Conservation (phyloP, 2,329 filamentous ascomycete species). For the Colletotrichum higginsianum region DNA sequence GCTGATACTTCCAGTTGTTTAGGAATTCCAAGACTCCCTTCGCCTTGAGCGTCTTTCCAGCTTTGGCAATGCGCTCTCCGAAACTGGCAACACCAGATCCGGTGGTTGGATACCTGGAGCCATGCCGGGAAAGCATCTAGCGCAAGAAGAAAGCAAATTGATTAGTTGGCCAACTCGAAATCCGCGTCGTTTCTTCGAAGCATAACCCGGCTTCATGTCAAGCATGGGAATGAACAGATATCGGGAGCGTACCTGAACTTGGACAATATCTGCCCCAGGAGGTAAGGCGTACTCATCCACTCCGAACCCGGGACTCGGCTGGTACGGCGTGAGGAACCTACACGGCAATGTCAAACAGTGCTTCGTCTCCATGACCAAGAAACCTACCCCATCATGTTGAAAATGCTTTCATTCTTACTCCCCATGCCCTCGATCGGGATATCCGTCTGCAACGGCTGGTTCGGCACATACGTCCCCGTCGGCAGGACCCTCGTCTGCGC, state of each 20-base stretch:
- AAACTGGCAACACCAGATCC: slow-evolving; percentile 69
- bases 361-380: too few relatives aligned
- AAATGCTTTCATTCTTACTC: slow-evolving; percentile 74
- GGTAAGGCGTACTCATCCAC: slow-evolving; percentile 80
- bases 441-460: slow-evolving; percentile 79
- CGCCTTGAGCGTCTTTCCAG: slow-evolving; percentile 67
- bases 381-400: slow-evolving; percentile 74
- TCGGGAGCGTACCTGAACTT: slow-evolving; percentile 65
- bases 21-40: slow-evolving; percentile 75
- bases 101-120: slow-evolving; percentile 79
- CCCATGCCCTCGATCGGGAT: slow-evolving; percentile 75
- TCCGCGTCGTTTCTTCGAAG: too few relatives aligned
- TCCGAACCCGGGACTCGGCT: slow-evolving; percentile 80
- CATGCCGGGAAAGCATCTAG: slow-evolving; percentile 81
- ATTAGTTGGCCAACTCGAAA: background rate
- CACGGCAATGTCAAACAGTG: background rate
- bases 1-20: slow-evolving; percentile 77
- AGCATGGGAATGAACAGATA: background rate
- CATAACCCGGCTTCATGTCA: too few relatives aligned
- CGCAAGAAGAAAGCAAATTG: background rate
- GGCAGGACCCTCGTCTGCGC: slow-evolving; percentile 80
- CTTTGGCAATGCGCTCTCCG: slow-evolving; percentile 70
- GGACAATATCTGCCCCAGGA: slow-evolving; percentile 75
- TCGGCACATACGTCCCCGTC: slow-evolving; percentile 75
- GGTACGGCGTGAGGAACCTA: slow-evolving; percentile 76